Base-by-base conservation (phyloP, 1,284 basidiomycete species). In the Cystobasidium pallidum region DNA sequence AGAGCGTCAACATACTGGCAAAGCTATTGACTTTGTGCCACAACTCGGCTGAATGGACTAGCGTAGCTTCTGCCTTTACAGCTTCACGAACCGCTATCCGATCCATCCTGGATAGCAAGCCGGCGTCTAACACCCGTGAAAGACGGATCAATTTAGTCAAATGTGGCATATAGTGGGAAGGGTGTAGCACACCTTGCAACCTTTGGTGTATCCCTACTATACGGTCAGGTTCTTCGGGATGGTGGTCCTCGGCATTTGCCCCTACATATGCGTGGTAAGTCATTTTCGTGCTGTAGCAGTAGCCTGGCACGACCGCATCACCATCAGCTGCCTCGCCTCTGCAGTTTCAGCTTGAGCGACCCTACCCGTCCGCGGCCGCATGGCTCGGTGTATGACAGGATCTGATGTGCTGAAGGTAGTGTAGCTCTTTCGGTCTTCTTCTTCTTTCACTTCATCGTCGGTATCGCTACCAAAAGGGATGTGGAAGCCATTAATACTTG, bases 211-310 rank as follows among this genome's bases (percentile, higher is more conserved):
- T 94, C 61, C 85, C 83, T n/a, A 85, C 84, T 76, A 98, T 96
- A 30, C 95, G 88, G 76, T 87, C 87, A 0, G 95, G 95, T 74
- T 89, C 86, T 81, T 99, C 95, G 3, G 94, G 92, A 80, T 98
- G 94, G 13, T 78, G 78, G 26, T 79, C 78, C 21, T 78, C 78
- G 2, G 84, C 84, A 7, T 79, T 77, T 85, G 83, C 30, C 75
- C 80, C 78, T 41, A 73, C 77, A 63, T 72, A 43, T 11, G 45
- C 47, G 78, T 43, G 82, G 80, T 88, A 82, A 82, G 91, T 90
- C 95, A 99, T 98, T 75, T 90, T 86, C 1, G 85, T 80, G 55
- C 91, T 90, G 79, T 91, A 98, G 68, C 97, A 89, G 83, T 91
- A 94, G 55, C 94, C 94, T 24, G 68, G n/a, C 43, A 6, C 11